Percentiles rank a stretch among this genome's conserved stretches.
These are phyloP conservation scores for Cicer yamashitae DNA, from an alignment of 306 rosid genomes.

Conservation along the genomic window DNA sequence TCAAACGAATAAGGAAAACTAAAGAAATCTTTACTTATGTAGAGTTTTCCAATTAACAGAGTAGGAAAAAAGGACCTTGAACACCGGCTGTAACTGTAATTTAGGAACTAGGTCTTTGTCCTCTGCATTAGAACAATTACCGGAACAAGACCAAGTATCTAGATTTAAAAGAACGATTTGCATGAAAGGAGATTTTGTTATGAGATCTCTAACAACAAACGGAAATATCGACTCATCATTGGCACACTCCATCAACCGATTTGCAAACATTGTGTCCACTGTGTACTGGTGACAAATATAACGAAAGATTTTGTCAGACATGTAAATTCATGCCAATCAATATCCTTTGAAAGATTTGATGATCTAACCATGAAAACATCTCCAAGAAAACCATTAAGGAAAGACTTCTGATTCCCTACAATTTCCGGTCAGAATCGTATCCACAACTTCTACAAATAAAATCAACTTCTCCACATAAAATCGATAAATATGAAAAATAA, in stretches of 20 bases:
- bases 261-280: slow-evolving; percentile 74
- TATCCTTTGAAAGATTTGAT: slow-evolving; percentile 72
- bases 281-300: slow-evolving; percentile 58
- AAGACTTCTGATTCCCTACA: slow-evolving; percentile 59
- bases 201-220: slow-evolving; percentile 75
- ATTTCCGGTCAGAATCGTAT: slow-evolving; percentile 63
- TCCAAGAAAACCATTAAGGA: slow-evolving; percentile 89
- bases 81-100: slow-evolving; percentile 63
- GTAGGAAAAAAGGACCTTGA: slow-evolving; percentile 71
- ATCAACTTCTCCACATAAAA: slow-evolving; percentile 55
- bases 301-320: slow-evolving; percentile 74
- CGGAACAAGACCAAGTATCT: slow-evolving; percentile 76
- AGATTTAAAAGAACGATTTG: slow-evolving; percentile 76
- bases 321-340: slow-evolving; percentile 74
- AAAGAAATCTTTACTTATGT: too few relatives aligned
- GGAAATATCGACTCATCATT: slow-evolving; percentile 82
- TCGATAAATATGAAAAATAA: background rate
- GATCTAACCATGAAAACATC: slow-evolving; percentile 87
- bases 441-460: slow-evolving; percentile 76
- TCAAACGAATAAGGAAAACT: background rate
- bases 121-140: slow-evolving; percentile 55
- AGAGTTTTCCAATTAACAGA: slow-evolving; percentile 16
- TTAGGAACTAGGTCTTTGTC: slow-evolving; percentile 49
- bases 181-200: slow-evolving; percentile 62
- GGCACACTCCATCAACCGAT: slow-evolving; percentile 76